A percentile compares a stretch with the other conserved stretches of the same genome.
Conservation (phyloP, 768 basidiomycete species). For the Rickenella mellea region DNA sequence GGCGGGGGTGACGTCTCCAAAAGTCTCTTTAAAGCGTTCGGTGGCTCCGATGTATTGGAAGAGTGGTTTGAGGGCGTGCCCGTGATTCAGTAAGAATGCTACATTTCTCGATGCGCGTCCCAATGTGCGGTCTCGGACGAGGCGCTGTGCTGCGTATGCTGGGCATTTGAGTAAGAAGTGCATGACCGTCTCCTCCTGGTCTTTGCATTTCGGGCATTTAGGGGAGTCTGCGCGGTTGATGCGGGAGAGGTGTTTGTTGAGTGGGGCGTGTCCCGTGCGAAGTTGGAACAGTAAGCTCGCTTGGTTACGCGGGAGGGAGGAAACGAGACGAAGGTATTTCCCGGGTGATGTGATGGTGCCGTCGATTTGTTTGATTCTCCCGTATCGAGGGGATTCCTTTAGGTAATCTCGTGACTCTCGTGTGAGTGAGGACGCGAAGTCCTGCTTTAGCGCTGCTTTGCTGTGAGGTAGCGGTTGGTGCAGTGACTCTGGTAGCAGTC, state of each 20-base stretch:
- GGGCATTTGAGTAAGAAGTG: conserved; percentile 23
- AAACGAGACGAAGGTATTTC: neutral
- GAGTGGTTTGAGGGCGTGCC: no score
- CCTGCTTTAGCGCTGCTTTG: conserved; percentile 8
- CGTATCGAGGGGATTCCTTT: conserved; percentile 1
- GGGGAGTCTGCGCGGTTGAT: conserved; percentile 17
- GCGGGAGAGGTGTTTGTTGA: conserved; percentile 20
- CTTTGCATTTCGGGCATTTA: conserved; percentile 17
- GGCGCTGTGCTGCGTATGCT: conserved; percentile 7
- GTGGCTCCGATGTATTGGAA: no score
- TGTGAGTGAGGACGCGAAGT: conserved; percentile 3
- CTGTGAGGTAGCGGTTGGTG: conserved; percentile 8
- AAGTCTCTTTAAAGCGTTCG: no score
- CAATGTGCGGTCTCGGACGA: no score
- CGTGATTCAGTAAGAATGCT: no score
- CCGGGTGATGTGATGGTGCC: neutral
- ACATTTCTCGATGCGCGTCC: no score
- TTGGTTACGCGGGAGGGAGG: conserved; percentile 7
- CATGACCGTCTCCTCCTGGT: conserved; percentile 15
- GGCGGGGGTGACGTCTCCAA: no score
- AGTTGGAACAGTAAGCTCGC: conserved; percentile 20
- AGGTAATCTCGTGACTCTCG: neutral
- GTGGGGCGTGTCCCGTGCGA: conserved; percentile 19
- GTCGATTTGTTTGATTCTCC: neutral
- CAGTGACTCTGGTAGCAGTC: conserved; percentile 1